A percentile compares a stretch with the other conserved stretches of the same genome.
phyloP scores from a whole-genome alignment of 257 asterid species.

The Lycium barbarum region DNA sequence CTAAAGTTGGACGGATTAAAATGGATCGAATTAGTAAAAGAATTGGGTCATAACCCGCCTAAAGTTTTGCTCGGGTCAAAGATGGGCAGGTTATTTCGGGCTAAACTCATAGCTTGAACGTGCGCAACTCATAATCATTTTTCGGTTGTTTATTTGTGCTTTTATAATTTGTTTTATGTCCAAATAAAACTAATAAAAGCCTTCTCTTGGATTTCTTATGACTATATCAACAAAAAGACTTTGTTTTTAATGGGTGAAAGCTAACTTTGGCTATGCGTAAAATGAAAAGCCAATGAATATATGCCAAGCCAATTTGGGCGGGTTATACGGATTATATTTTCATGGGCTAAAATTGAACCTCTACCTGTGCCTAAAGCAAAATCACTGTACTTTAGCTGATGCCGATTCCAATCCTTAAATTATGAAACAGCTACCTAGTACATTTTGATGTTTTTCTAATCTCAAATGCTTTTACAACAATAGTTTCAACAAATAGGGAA shows the following conservation, averaged over 20 bases:
- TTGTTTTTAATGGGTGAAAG: background rate
- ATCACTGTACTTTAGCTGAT: background rate
- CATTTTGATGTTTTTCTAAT: background rate
- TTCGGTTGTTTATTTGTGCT: background rate
- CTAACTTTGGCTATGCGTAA: background rate
- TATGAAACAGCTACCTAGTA: slow-evolving; percentile 2
- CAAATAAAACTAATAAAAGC: background rate
- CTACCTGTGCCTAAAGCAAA: background rate
- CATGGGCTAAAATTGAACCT: background rate
- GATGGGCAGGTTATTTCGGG: background rate
- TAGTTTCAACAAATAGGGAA: background rate
- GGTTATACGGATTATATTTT: background rate
- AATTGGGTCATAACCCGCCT: background rate
- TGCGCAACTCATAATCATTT: background rate
- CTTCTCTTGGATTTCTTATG: background rate
- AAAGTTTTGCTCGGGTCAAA: background rate
- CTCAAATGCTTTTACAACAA: background rate
- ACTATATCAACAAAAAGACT: background rate
- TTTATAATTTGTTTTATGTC: background rate
- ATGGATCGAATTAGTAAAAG: background rate
- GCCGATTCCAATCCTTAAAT: background rate
- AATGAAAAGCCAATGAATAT: background rate
- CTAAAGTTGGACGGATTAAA: background rate
- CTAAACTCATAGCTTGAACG: background rate
- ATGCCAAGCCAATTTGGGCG: background rate